Percentiles rank a stretch among this genome's conserved stretches.
Conservation (phyloP, 139 green algal genomes). For the Dunaliella primolecta region DNA sequence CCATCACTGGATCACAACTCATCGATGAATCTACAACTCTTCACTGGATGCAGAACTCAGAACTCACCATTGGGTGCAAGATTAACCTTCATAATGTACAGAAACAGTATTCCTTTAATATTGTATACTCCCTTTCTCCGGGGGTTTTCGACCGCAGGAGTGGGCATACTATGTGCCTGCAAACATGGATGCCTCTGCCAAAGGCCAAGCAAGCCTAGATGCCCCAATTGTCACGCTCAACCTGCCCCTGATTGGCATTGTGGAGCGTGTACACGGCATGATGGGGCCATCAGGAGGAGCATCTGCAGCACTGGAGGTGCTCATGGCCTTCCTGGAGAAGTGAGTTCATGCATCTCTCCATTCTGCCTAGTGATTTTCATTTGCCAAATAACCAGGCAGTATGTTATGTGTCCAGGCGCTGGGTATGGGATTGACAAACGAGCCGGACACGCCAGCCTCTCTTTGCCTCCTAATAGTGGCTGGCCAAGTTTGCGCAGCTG, state of each 20-base stretch:
- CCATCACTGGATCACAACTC: background rate
- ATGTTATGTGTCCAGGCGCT: no score
- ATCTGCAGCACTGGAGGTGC: conserved; percentile 1
- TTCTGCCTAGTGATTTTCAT: background rate
- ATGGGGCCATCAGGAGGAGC: background rate
- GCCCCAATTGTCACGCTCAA: conserved; percentile 28
- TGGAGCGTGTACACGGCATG: conserved; percentile 24
- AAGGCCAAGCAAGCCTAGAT: conserved; percentile 5
- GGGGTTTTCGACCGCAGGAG: conserved; percentile 20
- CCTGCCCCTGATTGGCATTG: conserved; percentile 34
- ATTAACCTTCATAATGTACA: background rate
- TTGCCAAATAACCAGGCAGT: background rate
- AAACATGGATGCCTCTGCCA: background rate
- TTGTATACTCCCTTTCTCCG: background rate
- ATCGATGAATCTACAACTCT: no score
- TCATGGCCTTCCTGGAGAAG: conserved; percentile 10
- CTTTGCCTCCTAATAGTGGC: no score
- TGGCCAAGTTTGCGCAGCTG: no score
- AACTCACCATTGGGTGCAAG: background rate
- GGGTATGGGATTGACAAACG: no score
- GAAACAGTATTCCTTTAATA: background rate
- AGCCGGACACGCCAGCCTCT: no score
- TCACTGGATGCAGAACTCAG: background rate
- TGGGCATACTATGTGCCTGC: conserved; percentile 23
- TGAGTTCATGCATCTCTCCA: background rate